Evolutionary conservation across 2,329 filamentous ascomycete species (phyloP), one percentile per base, ranked within the genome.

Genomic region (Colletotrichum sp.): DNA sequence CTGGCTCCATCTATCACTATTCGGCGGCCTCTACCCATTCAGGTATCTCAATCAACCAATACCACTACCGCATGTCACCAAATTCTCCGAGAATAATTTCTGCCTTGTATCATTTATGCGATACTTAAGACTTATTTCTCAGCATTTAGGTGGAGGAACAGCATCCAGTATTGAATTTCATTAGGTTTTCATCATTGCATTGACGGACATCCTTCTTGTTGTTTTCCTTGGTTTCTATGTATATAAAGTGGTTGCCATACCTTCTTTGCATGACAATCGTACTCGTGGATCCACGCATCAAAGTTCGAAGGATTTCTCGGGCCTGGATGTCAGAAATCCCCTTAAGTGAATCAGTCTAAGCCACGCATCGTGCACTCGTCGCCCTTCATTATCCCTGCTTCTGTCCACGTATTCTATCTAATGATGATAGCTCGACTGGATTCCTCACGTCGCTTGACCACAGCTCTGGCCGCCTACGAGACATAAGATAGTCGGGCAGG

Each of bases 231-330:
- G 7, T 0, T 36, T 36, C 1, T 7, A 21, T 7, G 7, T 12
- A 8, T n/a, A 48, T 48, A 48, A 21, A 1, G 7, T 48, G 9
- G 9, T 7, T 6, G 26, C 6, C 26, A 6, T 8, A 1, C 18
- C 18, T 48, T 48, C 18, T 48, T 12, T 48, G 18, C 18, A 5
- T 12, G 5, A 10, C 18, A 48, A 48, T 48, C 43, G 43, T 48
- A 48, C 43, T 48, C 18, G 43, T n/a, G 18, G 10, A n/a, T n/a
- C 43, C 43, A 48, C 43, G 43, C 9, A 12, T 4, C 18, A 38
- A 3, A 4, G 16, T 38, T 1, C 14, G 2, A 18, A 0, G 6
- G 0, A 4, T 7, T 16, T 18, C 16, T 38, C 8, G 16, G 16
- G 36, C 0, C 4, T 7, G 1, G 16, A 18, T 38, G 36, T 38